These are phyloP conservation scores for Dothistroma septosporum DNA, from an alignment of 2,329 filamentous ascomycete genomes.

Conservation along the genomic window DNA sequence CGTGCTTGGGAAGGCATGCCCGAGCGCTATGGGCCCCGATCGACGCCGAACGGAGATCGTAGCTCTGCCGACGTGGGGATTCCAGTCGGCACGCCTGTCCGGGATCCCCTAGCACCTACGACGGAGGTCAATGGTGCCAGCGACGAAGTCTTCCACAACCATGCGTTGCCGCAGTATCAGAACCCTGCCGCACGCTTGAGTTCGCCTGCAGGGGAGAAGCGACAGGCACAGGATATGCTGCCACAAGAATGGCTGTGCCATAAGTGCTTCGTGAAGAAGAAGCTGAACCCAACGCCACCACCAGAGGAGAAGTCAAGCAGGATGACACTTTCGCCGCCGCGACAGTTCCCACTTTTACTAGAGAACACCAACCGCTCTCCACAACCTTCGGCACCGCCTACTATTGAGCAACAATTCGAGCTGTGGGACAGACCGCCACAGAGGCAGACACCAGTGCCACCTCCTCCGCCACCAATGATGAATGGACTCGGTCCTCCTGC, in stretches of 20 bases:
- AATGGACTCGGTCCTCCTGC: slow-evolving; percentile 13
- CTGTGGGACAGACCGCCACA: slow-evolving; percentile 29
- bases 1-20: slow-evolving; percentile 31
- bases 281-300: slow-evolving; percentile 36
- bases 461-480: slow-evolving; percentile 15
- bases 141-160: slow-evolving; percentile 26
- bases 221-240: slow-evolving; percentile 5
- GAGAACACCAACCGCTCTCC: slow-evolving; percentile 22
- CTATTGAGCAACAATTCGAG: slow-evolving; percentile 25
- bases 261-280: slow-evolving; percentile 47
- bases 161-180: slow-evolving; percentile 24
- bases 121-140: slow-evolving; percentile 17
- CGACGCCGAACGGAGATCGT: slow-evolving; percentile 11
- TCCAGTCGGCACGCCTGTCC: slow-evolving; percentile 8
- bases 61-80: slow-evolving; percentile 10
- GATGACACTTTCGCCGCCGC: slow-evolving; percentile 29
- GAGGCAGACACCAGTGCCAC: slow-evolving; percentile 12
- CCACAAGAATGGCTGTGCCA: slow-evolving; percentile 42
- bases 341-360: slow-evolving; percentile 25
- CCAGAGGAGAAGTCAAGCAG: slow-evolving; percentile 29
- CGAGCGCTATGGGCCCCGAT: slow-evolving; percentile 19
- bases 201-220: slow-evolving; percentile 13
- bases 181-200: slow-evolving; percentile 21
- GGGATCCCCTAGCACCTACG: slow-evolving; percentile 8
- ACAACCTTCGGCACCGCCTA: slow-evolving; percentile 13